Base-by-base conservation (phyloP, 2,329 filamentous ascomycete species). In the Fusarium cyanostomum region DNA sequence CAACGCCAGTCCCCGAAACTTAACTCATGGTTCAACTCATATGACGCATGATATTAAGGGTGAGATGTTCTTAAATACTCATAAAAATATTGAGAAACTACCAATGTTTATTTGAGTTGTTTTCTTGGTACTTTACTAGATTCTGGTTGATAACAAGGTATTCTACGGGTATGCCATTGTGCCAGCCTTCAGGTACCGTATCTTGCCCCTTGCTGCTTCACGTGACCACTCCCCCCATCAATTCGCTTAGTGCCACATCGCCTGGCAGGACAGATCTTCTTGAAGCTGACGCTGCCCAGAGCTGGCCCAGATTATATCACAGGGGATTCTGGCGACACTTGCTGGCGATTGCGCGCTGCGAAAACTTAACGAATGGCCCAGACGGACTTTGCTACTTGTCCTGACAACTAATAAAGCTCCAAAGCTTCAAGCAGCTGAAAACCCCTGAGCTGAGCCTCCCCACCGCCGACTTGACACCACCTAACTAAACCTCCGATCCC, bases 181-280 rank as follows among this genome's bases (percentile, higher is more conserved):
- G 42, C 41, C 21, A 27, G 38, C 27, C 34, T 44, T 11, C 6
- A 34, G 34, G 43, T 45, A 54, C 26, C 28, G 21, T 33, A 21
- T 10, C 12, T 24, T 37, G 24, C 52, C 56, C 64, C 59, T 64
- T 68, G 62, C 35, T 8, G 8, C 8, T 48, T 73, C 76, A 78
- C 75, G 76, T 78, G 76, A 75, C 49, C 7, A 2, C 3, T 13
- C 18, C 48, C 52, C 43, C 27, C 30, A 34, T 63, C 42, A 53
- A 49, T 58, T 72, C 67, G 67, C 70, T 77, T 75, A 75, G 74
- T 78, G 76, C 75, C 76, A 78, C 70, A 66, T 68, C 39, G 59
- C 66, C 61, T 70, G 65, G 70, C 69, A 73, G 74, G 75, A 76
- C 75, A 77, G 74, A 77, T 75, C 67, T 74, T 72, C 71, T 69